Evolutionary conservation across 768 basidiomycete genomes (phyloP).

Genomic region (Lentinus tigrinus): DNA sequence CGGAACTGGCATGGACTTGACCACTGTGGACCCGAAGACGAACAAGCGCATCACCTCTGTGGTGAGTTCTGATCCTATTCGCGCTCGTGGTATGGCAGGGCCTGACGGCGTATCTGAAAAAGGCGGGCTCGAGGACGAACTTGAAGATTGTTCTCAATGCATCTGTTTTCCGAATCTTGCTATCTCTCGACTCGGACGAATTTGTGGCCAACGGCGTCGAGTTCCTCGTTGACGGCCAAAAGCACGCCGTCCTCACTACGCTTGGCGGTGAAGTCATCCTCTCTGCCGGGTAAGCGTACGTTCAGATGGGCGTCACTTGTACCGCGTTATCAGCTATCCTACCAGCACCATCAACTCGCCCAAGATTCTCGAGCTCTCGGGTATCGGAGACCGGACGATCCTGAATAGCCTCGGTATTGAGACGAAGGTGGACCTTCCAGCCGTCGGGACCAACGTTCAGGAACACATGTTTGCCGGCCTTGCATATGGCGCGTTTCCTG

Average conservation of each 20-base stretch:
- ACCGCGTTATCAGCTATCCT: neutral
- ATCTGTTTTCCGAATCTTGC: conserved; percentile 27
- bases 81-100: neutral
- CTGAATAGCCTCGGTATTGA: conserved; percentile 48
- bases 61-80: neutral
- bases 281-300: conserved; percentile 12
- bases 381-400: conserved; percentile 58
- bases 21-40: neutral
- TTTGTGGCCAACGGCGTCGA: conserved; percentile 46
- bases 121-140: conserved; percentile 25
- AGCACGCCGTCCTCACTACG: conserved; percentile 32
- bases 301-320: neutral
- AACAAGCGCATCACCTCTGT: neutral
- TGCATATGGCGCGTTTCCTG: neutral
- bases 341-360: conserved; percentile 9
- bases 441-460: conserved; percentile 64
- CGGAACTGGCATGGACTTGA: neutral
- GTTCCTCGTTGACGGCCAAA: conserved; percentile 33
- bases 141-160: conserved; percentile 28
- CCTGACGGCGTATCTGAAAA: conserved; percentile 15
- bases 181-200: conserved; percentile 13
- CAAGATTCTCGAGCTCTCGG: conserved; percentile 39
- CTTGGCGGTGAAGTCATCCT: conserved; percentile 48
- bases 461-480: conserved; percentile 16
- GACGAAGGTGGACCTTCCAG: conserved; percentile 61